A percentile compares a stretch with the other conserved stretches of the same genome.
Conservation (phyloP, 257 asterid species). For the Buddleja alternifolia region DNA sequence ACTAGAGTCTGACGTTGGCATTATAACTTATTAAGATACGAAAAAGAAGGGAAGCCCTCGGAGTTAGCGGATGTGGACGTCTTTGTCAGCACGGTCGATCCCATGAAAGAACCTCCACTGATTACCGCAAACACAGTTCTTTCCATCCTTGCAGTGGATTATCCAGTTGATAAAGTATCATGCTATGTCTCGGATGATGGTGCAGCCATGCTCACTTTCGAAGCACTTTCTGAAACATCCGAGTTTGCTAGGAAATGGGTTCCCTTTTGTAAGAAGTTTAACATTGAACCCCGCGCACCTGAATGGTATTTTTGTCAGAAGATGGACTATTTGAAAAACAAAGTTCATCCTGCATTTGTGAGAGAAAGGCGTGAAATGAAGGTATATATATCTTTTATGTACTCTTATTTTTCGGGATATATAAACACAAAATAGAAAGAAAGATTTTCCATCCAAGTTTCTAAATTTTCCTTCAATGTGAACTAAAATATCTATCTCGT, state of each 20-base stretch:
- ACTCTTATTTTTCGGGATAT: neutral
- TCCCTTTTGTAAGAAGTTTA: conserved; percentile 79
- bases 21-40: conserved; percentile 53
- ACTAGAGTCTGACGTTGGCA: neutral
- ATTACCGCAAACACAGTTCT: conserved; percentile 89
- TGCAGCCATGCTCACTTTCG: conserved; percentile 90
- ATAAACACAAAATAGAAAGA: neutral
- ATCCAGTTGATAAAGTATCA: conserved; percentile 75
- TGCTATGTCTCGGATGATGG: conserved; percentile 94
- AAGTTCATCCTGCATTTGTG: conserved; percentile 84
- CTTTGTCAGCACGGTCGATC: conserved; percentile 87
- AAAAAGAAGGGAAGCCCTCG: conserved; percentile 77
- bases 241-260: conserved; percentile 87
- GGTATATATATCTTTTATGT: conserved; percentile 45
- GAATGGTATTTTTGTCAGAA: conserved; percentile 86
- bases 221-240: conserved; percentile 82
- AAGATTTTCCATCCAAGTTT: no score
- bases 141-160: conserved; percentile 85
- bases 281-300: conserved; percentile 89
- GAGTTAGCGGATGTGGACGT: conserved; percentile 72
- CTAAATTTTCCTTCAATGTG: no score
- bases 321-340: conserved; percentile 78
- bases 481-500: no score
- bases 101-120: conserved; percentile 82
- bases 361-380: conserved; percentile 85